Evolutionary conservation across 257 asterid species (phyloP).

Genomic region (Jacaranda copaia): DNA sequence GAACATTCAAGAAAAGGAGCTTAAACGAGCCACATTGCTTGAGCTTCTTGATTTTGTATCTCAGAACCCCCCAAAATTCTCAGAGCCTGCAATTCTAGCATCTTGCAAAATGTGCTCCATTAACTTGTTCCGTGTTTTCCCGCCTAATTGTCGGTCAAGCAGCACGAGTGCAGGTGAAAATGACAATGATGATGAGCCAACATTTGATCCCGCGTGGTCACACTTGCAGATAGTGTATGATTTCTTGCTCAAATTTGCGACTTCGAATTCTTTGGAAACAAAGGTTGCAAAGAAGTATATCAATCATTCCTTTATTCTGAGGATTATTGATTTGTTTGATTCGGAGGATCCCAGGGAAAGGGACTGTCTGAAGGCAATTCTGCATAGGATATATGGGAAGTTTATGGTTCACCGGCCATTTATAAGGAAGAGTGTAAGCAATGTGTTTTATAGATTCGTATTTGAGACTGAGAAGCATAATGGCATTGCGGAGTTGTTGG

Average conservation of each 20-base stretch:
- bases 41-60: conserved; percentile 84
- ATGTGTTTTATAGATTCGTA: conserved; percentile 75
- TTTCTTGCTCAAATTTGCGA: conserved; percentile 76
- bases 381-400: conserved; percentile 92
- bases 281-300: conserved; percentile 83
- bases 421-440: conserved; percentile 77
- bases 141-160: conserved; percentile 59
- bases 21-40: conserved; percentile 70
- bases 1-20: conserved; percentile 72
- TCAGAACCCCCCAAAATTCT: conserved; percentile 63
- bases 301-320: conserved; percentile 66
- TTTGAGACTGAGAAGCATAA: conserved; percentile 83
- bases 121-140: conserved; percentile 78
- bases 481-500: conserved; percentile 88
- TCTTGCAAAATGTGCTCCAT: conserved; percentile 87
- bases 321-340: conserved; percentile 78
- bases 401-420: conserved; percentile 87
- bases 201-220: conserved; percentile 91
- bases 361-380: conserved; percentile 82
- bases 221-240: conserved; percentile 88
- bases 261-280: conserved; percentile 72
- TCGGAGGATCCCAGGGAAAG: conserved; percentile 96
- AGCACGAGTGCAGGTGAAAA: conserved; percentile 51
- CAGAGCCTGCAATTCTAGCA: conserved; percentile 79
- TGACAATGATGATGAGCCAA: conserved; percentile 76